Percentiles rank a stretch among this genome's conserved stretches.
Evolutionary conservation across 2,329 filamentous ascomycete genomes (phyloP).

Genomic region (Fusarium torreyae): DNA sequence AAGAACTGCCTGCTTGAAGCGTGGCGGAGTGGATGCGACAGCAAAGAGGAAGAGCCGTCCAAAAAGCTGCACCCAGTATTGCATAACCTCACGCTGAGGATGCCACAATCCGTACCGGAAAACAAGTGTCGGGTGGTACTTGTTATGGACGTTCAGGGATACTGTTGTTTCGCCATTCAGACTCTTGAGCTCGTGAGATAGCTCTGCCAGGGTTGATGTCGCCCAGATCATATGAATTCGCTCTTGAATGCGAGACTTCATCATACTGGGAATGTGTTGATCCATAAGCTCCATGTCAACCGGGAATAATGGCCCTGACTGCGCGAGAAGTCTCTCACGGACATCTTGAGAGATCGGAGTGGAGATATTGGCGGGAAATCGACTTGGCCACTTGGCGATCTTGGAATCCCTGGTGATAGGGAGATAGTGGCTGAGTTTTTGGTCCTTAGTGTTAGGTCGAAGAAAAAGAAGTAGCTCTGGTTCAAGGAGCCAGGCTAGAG

Average conservation of each 20-base stretch:
- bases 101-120: slow-evolving; percentile 38
- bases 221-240: slow-evolving; percentile 37
- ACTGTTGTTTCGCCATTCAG: slow-evolving; percentile 28
- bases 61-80: slow-evolving; percentile 34
- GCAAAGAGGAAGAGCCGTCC: slow-evolving; percentile 30
- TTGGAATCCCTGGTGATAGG: slow-evolving; percentile 27
- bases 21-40: background rate
- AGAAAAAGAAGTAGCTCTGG: slow-evolving; percentile 24
- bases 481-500: slow-evolving; percentile 36
- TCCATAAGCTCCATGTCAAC: slow-evolving; percentile 17
- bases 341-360: background rate
- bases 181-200: slow-evolving; percentile 13
- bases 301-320: slow-evolving; percentile 2
- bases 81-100: slow-evolving; percentile 29
- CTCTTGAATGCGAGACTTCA: slow-evolving; percentile 23
- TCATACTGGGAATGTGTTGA: slow-evolving; percentile 16
- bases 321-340: slow-evolving; percentile 3
- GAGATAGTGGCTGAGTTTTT: slow-evolving; percentile 5
- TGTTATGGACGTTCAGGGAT: slow-evolving; percentile 2
- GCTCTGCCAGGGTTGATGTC: slow-evolving; percentile 11
- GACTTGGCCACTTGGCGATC: slow-evolving; percentile 16
- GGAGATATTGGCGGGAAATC: slow-evolving; percentile 9
- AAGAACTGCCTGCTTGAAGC: slow-evolving; percentile 12
- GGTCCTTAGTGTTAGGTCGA: slow-evolving; percentile 8
- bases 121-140: slow-evolving; percentile 10